Percentiles rank a stretch among this genome's conserved stretches.
phyloP scores from a whole-genome alignment of 257 asterid species.

The Solanum bulbocastanum region DNA sequence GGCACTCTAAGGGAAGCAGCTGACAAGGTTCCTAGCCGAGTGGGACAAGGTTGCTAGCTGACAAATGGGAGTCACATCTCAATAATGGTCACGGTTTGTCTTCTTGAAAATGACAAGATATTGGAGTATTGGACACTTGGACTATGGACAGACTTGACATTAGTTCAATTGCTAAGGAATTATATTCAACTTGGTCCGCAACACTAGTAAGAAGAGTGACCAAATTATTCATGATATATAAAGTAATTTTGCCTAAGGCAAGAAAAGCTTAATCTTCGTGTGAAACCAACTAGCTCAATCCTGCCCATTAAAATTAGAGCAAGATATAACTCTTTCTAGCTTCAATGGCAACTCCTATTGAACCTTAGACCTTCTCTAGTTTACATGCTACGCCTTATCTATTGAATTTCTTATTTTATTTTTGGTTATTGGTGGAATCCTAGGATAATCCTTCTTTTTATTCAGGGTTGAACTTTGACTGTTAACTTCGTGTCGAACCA shows the following conservation, averaged over 20 bases:
- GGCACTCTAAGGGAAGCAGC: background rate
- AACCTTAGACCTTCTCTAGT: no score
- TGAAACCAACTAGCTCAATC: background rate
- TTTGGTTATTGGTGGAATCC: no score
- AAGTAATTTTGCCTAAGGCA: background rate
- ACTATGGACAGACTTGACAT: background rate
- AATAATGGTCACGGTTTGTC: constrained; percentile 24
- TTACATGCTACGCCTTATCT: no score
- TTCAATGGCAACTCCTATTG: no score
- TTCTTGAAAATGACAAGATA: constrained; percentile 2
- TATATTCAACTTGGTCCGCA: background rate
- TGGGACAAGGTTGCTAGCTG: constrained; percentile 6
- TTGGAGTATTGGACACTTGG: background rate
- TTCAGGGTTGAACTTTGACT: no score
- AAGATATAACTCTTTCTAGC: background rate
- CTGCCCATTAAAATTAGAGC: background rate
- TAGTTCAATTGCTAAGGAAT: background rate
- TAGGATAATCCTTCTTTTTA: no score
- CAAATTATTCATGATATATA: background rate
- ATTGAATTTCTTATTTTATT: no score
- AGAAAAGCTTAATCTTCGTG: background rate
- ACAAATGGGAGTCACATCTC: constrained; percentile 12
- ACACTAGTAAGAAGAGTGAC: background rate
- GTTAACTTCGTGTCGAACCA: no score
- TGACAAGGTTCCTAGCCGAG: background rate